phyloP scores from a whole-genome alignment of 257 asterid genomes.

The Ehretia macrophylla region DNA sequence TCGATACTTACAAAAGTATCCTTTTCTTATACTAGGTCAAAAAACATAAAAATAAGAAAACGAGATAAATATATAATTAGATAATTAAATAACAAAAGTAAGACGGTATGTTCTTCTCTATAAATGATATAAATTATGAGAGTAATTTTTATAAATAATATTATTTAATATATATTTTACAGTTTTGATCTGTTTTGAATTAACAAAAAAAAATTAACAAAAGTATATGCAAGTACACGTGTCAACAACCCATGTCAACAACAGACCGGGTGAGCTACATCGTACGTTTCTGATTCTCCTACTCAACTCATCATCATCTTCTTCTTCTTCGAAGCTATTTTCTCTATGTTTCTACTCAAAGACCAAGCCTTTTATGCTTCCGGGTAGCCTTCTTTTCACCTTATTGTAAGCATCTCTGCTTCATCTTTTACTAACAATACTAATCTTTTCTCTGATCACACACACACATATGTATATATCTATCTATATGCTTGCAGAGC shows the following conservation, averaged over 20 bases:
- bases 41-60: too few relatives aligned
- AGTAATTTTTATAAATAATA: too few relatives aligned
- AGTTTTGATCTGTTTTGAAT: too few relatives aligned
- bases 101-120: too few relatives aligned
- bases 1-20: too few relatives aligned
- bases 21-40: too few relatives aligned
- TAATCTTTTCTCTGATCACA: neutral
- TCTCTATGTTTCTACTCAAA: neutral
- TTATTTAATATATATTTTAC: too few relatives aligned
- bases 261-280: slow-evolving; percentile 17
- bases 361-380: slow-evolving; percentile 2
- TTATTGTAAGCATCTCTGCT: slow-evolving; percentile 14
- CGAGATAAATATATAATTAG: too few relatives aligned
- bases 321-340: neutral
- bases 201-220: too few relatives aligned
- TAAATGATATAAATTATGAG: too few relatives aligned
- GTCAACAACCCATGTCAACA: slow-evolving; percentile 18
- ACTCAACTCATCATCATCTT: slow-evolving; percentile 22
- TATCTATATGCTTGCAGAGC: too few relatives aligned
- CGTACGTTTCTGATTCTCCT: slow-evolving; percentile 33
- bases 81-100: too few relatives aligned
- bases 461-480: neutral
- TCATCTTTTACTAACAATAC: slow-evolving; percentile 1
- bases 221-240: slow-evolving; percentile 17
- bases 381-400: slow-evolving; percentile 8